Evolutionary conservation across 2,329 filamentous ascomycete species (phyloP), one percentile per base, ranked within the genome.

Genomic region (Aspergillus caelatus): DNA sequence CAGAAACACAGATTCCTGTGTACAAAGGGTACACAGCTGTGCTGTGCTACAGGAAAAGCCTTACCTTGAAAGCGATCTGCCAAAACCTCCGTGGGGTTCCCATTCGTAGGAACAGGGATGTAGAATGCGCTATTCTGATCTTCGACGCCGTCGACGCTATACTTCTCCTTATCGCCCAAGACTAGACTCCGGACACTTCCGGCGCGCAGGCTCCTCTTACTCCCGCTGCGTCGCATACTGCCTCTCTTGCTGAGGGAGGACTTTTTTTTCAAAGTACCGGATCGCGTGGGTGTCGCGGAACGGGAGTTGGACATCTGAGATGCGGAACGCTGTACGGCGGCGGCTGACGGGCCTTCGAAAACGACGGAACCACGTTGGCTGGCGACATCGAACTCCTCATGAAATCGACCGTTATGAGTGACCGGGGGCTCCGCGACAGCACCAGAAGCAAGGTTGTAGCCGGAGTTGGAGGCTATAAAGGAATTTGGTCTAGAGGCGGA

Each of bases 211-310:
- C 92, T 96, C 70, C 89, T 87, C 60, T 91, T 89, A 78, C 94
- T 97, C 67, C 88, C 85, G 75, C 89, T 93, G 70, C 93, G 90
- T 78, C 89, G 91, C 68, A 97, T 74, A 74, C 93, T 96, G 45
- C 83, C 86, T 64, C 85, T 88, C 71, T 91, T 87, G 68, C 89
- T 89, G 63, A 97, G 75, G 11, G 93, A 96, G 28, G 83, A 83
- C 79, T 93, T 95, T 84, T 98, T 98, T 83, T 92, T 95, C 70
- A 98, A 83, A 0, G 94, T 97, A 64, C 92, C 92, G 65, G 84
- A 84, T 62, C 88, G 73, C 21, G 80, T 78, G 19, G 80, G 80
- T 5, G 77, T 72, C 26, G 74, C 66, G 39, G 80, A 80, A 30
- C 78, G 75, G 34, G 75, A 73, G 26, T 77, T 73, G 36, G 81